Evolutionary conservation across 1,284 basidiomycete genomes (phyloP).

Genomic region (Mrakiaceae sp.): DNA sequence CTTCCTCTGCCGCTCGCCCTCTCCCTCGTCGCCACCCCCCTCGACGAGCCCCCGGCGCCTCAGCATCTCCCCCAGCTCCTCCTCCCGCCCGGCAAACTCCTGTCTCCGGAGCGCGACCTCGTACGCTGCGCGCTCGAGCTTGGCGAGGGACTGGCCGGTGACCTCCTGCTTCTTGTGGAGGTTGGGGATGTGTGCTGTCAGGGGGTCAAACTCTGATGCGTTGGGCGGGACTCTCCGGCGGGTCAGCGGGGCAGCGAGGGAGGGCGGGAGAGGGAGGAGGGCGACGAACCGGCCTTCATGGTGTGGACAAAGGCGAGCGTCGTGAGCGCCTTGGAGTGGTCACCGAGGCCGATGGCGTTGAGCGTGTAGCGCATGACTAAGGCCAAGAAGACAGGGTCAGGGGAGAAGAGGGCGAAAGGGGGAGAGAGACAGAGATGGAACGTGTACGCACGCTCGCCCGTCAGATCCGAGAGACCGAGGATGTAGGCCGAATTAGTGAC

Average conservation of each 20-base stretch:
- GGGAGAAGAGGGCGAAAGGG: slow-evolving; percentile 48
- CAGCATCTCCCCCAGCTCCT: slow-evolving; percentile 10
- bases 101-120: slow-evolving; percentile 6
- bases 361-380: slow-evolving; percentile 81
- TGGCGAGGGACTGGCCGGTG: slow-evolving; percentile 71
- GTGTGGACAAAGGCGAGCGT: slow-evolving; percentile 66
- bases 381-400: slow-evolving; percentile 44
- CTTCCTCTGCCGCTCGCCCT: background rate
- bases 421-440: too few species aligned
- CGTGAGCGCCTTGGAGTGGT: slow-evolving; percentile 54
- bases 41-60: background rate
- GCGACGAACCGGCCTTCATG: slow-evolving; percentile 58
- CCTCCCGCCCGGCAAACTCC: slow-evolving; percentile 9
- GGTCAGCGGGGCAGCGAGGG: slow-evolving; percentile 26
- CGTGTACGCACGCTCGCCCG: slow-evolving; percentile 52
- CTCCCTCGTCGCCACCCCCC: background rate
- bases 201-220: slow-evolving; percentile 56
- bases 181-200: slow-evolving; percentile 56
- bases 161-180: slow-evolving; percentile 79
- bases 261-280: background rate
- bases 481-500: slow-evolving; percentile 79
- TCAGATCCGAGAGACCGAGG: slow-evolving; percentile 84
- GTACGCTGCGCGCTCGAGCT: slow-evolving; percentile 61
- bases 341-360: slow-evolving; percentile 51
- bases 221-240: slow-evolving; percentile 20